Conservation (phyloP, 345 rosid species). For the Adansonia digitata region DNA sequence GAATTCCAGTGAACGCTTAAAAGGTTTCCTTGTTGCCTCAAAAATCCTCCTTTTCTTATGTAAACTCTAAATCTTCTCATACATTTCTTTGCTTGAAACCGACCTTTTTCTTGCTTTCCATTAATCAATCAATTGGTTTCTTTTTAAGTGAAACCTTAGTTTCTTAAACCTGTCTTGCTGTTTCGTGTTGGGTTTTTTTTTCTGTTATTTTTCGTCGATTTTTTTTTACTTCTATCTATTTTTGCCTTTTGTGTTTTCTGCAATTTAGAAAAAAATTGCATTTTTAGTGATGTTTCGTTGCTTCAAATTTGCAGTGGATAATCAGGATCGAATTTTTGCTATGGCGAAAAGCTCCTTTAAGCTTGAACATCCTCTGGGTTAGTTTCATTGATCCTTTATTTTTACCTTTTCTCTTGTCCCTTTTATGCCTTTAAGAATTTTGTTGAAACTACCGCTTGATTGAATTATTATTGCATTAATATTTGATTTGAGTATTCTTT, state of each 20-base stretch:
- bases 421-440: neutral
- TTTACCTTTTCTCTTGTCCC: neutral
- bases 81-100: constrained; percentile 8
- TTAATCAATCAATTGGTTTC: constrained; percentile 2
- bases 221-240: neutral
- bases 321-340: constrained; percentile 16
- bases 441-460: neutral
- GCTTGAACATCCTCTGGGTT: constrained; percentile 64
- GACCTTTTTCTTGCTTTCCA: constrained; percentile 17
- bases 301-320: constrained; percentile 41
- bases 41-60: neutral
- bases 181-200: constrained; percentile 33
- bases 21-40: constrained; percentile 11
- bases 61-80: neutral
- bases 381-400: constrained; percentile 10
- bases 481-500: neutral
- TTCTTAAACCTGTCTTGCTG: neutral
- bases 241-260: neutral
- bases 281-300: constrained; percentile 35
- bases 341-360: constrained; percentile 69
- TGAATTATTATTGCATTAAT: neutral
- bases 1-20: constrained; percentile 11
- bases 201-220: neutral
- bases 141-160: constrained; percentile 9
- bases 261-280: neutral